Conservation (phyloP, 106 monocot genomes). For the Dendrobium nobile region DNA sequence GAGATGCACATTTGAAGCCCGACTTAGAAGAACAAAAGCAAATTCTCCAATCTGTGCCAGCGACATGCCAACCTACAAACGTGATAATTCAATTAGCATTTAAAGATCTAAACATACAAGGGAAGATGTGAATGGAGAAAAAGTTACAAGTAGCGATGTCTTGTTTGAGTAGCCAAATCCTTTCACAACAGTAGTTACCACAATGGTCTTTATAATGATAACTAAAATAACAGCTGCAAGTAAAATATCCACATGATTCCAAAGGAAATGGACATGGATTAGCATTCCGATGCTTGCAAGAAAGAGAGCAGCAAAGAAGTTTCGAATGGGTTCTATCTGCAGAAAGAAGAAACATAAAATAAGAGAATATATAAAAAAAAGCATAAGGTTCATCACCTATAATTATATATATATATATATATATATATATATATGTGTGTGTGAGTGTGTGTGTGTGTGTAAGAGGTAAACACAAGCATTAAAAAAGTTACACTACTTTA, state of each 20-base stretch:
- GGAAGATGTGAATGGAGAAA: slow-evolving; percentile 7
- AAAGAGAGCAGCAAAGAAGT: slow-evolving; percentile 95
- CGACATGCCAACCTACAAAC: slow-evolving; percentile 89
- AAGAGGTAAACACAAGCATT: background rate
- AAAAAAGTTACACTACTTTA: background rate
- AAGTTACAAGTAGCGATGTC: slow-evolving; percentile 73
- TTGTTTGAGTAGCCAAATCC: slow-evolving; percentile 88
- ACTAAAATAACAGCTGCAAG: slow-evolving; percentile 87
- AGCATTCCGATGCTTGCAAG: slow-evolving; percentile 96
- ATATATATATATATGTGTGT: no score
- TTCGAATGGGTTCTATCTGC: slow-evolving; percentile 98
- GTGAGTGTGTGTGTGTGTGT: no score
- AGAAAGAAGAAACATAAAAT: slow-evolving; percentile 59
- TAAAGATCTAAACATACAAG: background rate
- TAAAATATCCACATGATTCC: slow-evolving; percentile 95
- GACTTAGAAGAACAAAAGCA: slow-evolving; percentile 94
- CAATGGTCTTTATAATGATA: slow-evolving; percentile 68
- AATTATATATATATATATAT: no score
- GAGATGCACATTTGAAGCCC: slow-evolving; percentile 64
- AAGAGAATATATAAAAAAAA: slow-evolving; percentile 32
- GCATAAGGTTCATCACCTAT: background rate
- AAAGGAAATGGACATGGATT: slow-evolving; percentile 94
- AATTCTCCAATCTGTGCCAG: slow-evolving; percentile 97
- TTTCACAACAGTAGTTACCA: slow-evolving; percentile 61
- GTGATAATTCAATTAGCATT: background rate